Base-by-base conservation (phyloP, 2,329 filamentous ascomycete species). In the Colletotrichum cereale region DNA sequence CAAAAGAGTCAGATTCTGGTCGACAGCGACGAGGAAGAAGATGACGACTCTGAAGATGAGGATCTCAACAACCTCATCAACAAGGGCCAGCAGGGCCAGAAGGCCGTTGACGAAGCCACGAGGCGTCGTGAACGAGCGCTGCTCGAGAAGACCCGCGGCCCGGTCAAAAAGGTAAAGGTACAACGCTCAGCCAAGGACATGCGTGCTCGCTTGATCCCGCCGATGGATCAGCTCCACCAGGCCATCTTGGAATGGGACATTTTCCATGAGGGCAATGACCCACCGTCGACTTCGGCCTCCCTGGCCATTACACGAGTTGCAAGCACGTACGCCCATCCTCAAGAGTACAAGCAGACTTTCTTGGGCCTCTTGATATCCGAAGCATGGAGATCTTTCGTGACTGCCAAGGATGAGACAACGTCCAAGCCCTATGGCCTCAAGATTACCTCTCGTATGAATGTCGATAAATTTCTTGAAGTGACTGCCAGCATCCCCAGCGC, bases 351-450 rank as follows among this genome's bases (percentile, higher is more conserved):
- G 79, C 87, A 90, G 71, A 97, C 95, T 0, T 99, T 99, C 81
- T 91, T 97, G 75, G 95, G 96, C 7, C 86, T 99, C 29, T 87
- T 99, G 42, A 90, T 96, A 38, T 92, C 97, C 34, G 96, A 99
- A 84, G 96, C 96, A 38, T 99, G 96, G 96, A 93, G 97, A 78
- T 93, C 93, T 5, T 96, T 99, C 79, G 91, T 97, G 62, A 95
- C 94, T 61, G 89, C 93, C 26, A 95, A 95, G 79, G 94, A 98
- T 77, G 96, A 99, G 80, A 90, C 91, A 58, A 93, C 89, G 26
- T 90, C 91, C 74, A 94, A 92, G 78, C 86, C 93, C 0, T 97
- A 97, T 77, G 94, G 95, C 72, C 90, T 98, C 80, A 97, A 95
- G 78, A 89, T 99, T 64, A 89, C 93, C 61, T 97, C 93, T 77